Conservation (phyloP, 306 rosid species). For the barrel medic (Medicago truncatula) region MtrunA17r5.0-ANR NC_053043.1:35054501-35055000, state of each 20-base stretch:
- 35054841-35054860: neutral
- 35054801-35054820: neutral
- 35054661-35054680: neutral
- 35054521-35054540: neutral
- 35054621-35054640: neutral
- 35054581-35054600: neutral
- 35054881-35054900: slow-evolving; percentile 27
- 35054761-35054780: neutral
- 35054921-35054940: neutral
- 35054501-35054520: neutral
- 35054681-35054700: neutral
- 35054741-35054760: neutral
- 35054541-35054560: neutral
- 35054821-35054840: neutral
- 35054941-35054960: neutral
- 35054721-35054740: neutral
- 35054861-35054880: slow-evolving; percentile 5
- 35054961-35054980: slow-evolving; percentile 15
- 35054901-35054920: slow-evolving; percentile 18
- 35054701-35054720: neutral
- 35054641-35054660: neutral
- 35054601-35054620: neutral
- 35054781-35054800: neutral
- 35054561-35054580: neutral
- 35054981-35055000: slow-evolving; percentile 14